These are phyloP conservation scores for Elongisporangium anandrum DNA, from an alignment of 352 stramenopile species.

Conservation along the genomic window DNA sequence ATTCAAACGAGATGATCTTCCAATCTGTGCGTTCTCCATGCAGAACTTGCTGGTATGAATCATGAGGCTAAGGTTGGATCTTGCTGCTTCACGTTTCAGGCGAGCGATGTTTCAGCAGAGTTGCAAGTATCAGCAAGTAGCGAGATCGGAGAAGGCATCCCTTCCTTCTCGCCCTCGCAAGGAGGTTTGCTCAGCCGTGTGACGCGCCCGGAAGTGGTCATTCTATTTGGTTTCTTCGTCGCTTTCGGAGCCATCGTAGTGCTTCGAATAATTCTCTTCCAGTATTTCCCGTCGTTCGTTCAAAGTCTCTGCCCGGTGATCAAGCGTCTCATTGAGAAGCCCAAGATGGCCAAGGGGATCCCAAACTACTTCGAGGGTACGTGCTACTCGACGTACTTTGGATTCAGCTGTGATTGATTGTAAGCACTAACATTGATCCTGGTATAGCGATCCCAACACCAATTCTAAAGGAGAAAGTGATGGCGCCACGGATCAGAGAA, in stretches of 20 bases:
- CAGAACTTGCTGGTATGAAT: neutral
- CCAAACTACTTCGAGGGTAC: slow-evolving; percentile 81
- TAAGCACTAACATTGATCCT: neutral
- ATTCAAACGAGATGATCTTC: slow-evolving; percentile 84
- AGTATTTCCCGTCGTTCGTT: slow-evolving; percentile 57
- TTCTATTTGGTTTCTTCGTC: slow-evolving; percentile 74
- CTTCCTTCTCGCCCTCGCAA: slow-evolving; percentile 33
- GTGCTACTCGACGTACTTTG: too few relatives aligned
- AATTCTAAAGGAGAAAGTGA: slow-evolving; percentile 51
- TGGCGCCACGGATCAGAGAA: slow-evolving; percentile 18
- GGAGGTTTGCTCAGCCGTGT: slow-evolving; percentile 58
- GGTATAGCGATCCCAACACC: slow-evolving; percentile 48
- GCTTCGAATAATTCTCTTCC: slow-evolving; percentile 55
- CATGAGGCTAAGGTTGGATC: neutral
- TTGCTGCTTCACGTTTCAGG: neutral
- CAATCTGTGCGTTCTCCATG: slow-evolving; percentile 29
- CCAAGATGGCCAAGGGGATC: slow-evolving; percentile 52
- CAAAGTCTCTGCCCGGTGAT: slow-evolving; percentile 54
- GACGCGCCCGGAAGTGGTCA: slow-evolving; percentile 60
- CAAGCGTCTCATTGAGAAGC: slow-evolving; percentile 46
- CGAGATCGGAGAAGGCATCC: slow-evolving; percentile 46
- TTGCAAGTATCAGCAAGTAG: slow-evolving; percentile 2
- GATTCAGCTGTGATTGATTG: too few relatives aligned
- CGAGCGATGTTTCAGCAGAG: slow-evolving; percentile 11
- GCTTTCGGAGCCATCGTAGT: slow-evolving; percentile 44